Conservation (phyloP, 1,139 yeast genomes). For the Taphrina pruni region DNA sequence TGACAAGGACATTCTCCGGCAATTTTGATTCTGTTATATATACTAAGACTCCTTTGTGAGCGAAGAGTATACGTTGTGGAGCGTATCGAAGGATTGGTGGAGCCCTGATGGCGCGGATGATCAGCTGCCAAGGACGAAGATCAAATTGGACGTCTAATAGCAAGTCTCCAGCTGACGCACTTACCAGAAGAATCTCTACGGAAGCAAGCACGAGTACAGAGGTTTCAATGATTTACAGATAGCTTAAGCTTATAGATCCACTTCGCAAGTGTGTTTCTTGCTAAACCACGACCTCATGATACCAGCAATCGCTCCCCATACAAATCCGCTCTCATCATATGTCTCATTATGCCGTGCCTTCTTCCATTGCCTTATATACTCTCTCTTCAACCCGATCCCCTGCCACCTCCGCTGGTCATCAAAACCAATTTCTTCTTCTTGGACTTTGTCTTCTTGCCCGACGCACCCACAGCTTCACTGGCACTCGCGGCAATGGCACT, state of each 20-base stretch:
- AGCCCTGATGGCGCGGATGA: conserved; percentile 1
- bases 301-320: neutral
- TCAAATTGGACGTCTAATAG: neutral
- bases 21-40: too few species aligned
- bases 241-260: too few species aligned
- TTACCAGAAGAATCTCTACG: too few species aligned
- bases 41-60: too few species aligned
- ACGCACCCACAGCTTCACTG: conserved; percentile 1
- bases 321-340: neutral
- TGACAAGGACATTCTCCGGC: too few species aligned
- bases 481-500: conserved; percentile 17
- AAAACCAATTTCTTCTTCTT: conserved; percentile 46
- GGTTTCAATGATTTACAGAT: too few species aligned
- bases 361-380: neutral
- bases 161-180: too few species aligned
- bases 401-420: conserved; percentile 45
- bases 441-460: conserved; percentile 34
- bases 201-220: too few species aligned
- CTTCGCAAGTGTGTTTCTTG: too few species aligned
- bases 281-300: too few species aligned
- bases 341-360: conserved; percentile 8
- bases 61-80: too few species aligned
- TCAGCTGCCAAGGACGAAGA: neutral
- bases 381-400: conserved; percentile 13
- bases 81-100: neutral